Conservation (phyloP, 2,329 filamentous ascomycete species). For the Penicillium sp. region DNA sequence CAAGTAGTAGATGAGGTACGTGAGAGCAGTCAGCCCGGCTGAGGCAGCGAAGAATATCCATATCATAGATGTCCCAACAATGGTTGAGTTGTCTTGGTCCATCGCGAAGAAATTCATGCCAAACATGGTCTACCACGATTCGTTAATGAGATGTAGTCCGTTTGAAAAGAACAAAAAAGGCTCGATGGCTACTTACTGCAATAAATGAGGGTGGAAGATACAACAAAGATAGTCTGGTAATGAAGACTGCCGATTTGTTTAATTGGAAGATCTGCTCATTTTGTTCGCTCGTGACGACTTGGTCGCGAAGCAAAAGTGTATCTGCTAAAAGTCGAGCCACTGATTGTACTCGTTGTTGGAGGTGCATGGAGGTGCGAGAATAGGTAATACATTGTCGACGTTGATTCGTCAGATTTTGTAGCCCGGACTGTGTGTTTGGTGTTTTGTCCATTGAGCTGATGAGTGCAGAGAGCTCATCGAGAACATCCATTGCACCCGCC, state of each 20-base stretch:
- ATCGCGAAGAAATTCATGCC: constrained; percentile 45
- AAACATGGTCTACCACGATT: constrained; percentile 34
- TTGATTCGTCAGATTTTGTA: neutral
- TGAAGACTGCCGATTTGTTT: constrained; percentile 28
- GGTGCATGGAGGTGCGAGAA: constrained; percentile 15
- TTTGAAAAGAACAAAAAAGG: neutral
- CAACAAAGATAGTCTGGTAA: constrained; percentile 31
- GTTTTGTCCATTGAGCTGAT: neutral
- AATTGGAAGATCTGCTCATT: constrained; percentile 25
- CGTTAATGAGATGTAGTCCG: too few relatives aligned
- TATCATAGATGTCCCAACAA: constrained; percentile 36
- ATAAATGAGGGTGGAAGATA: constrained; percentile 40
- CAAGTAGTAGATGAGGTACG: constrained; percentile 25
- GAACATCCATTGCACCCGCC: constrained; percentile 8
- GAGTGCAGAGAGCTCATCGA: constrained; percentile 6
- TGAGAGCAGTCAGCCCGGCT: constrained; percentile 30
- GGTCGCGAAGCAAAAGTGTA: constrained; percentile 15
- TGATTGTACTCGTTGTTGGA: constrained; percentile 19
- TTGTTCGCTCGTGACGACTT: constrained; percentile 16
- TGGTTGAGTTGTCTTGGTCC: constrained; percentile 26
- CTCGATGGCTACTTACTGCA: constrained; percentile 27
- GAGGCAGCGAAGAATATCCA: constrained; percentile 42
- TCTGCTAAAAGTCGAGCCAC: constrained; percentile 22
- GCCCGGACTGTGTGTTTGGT: neutral
- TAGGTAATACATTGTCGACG: constrained; percentile 12